Percentiles rank a stretch among this genome's conserved stretches.
phyloP scores from a whole-genome alignment of 2,329 filamentous ascomycete genomes.

The Sporothrix schenckii region DNA sequence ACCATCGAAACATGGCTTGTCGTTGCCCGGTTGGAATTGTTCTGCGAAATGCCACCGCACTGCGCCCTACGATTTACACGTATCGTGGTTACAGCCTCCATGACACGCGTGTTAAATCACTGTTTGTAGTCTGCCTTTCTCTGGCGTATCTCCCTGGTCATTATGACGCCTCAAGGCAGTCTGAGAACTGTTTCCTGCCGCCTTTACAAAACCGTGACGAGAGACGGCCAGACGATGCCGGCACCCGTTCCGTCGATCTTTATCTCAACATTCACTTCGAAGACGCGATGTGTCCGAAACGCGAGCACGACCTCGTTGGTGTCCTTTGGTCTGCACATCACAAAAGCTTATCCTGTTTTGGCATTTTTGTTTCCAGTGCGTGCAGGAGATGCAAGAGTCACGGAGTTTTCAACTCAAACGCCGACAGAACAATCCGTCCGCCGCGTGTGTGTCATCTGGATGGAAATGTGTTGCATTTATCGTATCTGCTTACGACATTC shows the following conservation, averaged over 20 bases:
- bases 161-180: not conserved
- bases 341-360: constrained; percentile 8
- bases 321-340: not conserved
- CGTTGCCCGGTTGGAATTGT: not conserved
- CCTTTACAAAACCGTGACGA: not conserved
- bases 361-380: constrained; percentile 8
- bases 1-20: not conserved
- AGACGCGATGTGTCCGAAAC: constrained; percentile 18
- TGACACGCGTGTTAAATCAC: not conserved
- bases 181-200: not conserved
- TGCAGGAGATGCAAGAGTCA: not conserved
- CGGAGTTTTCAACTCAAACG: constrained; percentile 10
- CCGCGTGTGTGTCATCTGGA: constrained; percentile 16
- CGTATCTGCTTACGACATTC: constrained; percentile 4
- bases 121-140: not conserved
- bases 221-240: not conserved
- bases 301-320: not conserved
- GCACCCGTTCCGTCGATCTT: constrained; percentile 22
- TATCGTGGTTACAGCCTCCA: not conserved
- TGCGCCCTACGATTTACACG: not conserved
- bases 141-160: not conserved
- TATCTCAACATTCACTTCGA: not conserved
- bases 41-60: constrained; percentile 9
- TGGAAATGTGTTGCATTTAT: constrained; percentile 4
- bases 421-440: constrained; percentile 2